A percentile compares a stretch with the other conserved stretches of the same genome.
Conservation (phyloP, 1,139 yeast genomes). For the Casaregolazyma lundiana region DNA sequence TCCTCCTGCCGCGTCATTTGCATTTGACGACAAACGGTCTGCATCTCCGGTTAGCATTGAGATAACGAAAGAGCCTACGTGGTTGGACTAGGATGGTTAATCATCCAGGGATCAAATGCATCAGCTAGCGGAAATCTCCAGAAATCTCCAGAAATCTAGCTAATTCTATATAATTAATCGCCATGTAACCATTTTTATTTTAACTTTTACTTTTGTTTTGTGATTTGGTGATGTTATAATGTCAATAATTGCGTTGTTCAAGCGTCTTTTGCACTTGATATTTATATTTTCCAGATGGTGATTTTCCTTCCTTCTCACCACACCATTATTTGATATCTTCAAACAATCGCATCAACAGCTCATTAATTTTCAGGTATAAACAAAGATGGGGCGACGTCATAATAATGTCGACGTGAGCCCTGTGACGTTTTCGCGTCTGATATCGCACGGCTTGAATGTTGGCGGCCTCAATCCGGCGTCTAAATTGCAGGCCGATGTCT, state of each 20-base stretch:
- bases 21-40: conserved; percentile 12
- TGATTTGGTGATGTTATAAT: no score
- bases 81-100: conserved; percentile 27
- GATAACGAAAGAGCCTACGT: conserved; percentile 29
- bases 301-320: background rate
- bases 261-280: no score
- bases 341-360: background rate
- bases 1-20: conserved; percentile 6
- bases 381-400: conserved; percentile 5
- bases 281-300: background rate
- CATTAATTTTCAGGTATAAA: background rate
- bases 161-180: background rate
- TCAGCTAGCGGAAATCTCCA: no score
- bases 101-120: no score
- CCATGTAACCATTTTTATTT: background rate
- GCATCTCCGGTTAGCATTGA: conserved; percentile 27
- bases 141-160: no score
- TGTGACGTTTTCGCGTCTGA: conserved; percentile 10
- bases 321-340: background rate
- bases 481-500: conserved; percentile 9
- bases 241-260: no score
- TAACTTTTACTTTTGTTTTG: background rate
- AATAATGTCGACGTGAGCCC: conserved; percentile 8
- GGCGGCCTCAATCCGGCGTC: conserved; percentile 12
- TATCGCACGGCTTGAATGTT: conserved; percentile 10